phyloP scores from a whole-genome alignment of 2,329 filamentous ascomycete genomes.

The Pseudocercospora fijiensis region DNA sequence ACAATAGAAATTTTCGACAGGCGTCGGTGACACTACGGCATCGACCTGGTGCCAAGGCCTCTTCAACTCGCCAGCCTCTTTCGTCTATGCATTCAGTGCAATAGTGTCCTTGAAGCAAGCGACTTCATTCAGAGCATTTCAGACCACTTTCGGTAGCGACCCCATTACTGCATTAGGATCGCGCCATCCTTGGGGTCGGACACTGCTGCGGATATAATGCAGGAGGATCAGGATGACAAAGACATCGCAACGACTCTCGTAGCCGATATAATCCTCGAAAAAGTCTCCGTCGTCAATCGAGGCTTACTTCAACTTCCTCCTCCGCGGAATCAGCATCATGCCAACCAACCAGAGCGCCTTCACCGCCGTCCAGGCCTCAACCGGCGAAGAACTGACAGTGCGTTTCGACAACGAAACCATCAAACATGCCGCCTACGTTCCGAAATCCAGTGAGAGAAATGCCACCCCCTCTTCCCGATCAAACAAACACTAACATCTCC shows the following conservation, averaged over 20 bases:
- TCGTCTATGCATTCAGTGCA: neutral
- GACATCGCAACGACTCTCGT: neutral
- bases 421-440: neutral
- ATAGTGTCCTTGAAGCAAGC: no score
- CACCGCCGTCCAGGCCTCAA: neutral
- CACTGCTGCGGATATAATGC: neutral
- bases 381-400: neutral
- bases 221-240: neutral
- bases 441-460: neutral
- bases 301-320: neutral
- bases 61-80: neutral
- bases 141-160: neutral
- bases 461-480: neutral
- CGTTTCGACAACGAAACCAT: neutral
- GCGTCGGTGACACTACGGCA: no score
- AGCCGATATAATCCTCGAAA: neutral
- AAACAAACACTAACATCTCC: neutral
- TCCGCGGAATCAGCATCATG: neutral
- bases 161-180: neutral
- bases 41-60: neutral
- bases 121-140: neutral
- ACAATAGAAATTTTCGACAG: neutral
- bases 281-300: neutral
- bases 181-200: neutral
- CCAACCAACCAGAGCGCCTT: conserved; percentile 1